These are phyloP conservation scores for Chlamydomonas eustigma DNA, from an alignment of 139 green algal species.

Conservation along the genomic window DNA sequence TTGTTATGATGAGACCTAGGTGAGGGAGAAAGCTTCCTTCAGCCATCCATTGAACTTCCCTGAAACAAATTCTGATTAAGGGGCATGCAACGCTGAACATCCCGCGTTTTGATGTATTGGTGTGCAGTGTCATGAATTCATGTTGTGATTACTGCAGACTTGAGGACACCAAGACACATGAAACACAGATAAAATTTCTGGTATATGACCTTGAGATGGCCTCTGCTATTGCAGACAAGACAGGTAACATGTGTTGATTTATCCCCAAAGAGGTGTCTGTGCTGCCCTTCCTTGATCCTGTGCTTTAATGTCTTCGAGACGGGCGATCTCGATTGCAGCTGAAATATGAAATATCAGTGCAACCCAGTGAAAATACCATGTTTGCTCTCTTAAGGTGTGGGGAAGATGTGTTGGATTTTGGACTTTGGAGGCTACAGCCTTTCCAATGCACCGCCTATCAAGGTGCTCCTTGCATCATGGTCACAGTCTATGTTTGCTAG, in stretches of 20 bases:
- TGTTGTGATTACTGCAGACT: conserved; percentile 45
- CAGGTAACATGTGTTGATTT: not conserved
- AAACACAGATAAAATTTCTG: conserved; percentile 64
- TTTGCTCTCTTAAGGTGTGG: conserved; percentile 49
- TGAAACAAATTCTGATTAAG: too few relatives aligned
- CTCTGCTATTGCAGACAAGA: conserved; percentile 44
- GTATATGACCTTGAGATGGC: conserved; percentile 78
- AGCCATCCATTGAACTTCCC: not conserved
- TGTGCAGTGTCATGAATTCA: too few relatives aligned
- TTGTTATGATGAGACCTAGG: conserved; percentile 76
- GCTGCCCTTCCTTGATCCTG: too few relatives aligned
- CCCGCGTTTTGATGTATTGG: too few relatives aligned
- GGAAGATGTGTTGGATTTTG: conserved; percentile 76
- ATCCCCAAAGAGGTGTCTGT: too few relatives aligned
- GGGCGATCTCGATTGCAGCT: too few relatives aligned
- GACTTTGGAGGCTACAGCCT: conserved; percentile 68
- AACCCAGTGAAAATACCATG: too few relatives aligned
- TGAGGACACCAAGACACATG: conserved; percentile 49
- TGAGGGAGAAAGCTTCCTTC: conserved; percentile 17
- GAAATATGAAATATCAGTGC: too few relatives aligned
- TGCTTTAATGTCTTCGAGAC: too few relatives aligned
- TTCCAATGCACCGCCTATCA: conserved; percentile 66
- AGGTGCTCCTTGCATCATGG: not conserved
- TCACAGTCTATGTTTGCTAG: not conserved
- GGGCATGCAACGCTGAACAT: too few relatives aligned